Conservation (phyloP, 345 rosid species). For the Boechera retrofracta region DNA sequence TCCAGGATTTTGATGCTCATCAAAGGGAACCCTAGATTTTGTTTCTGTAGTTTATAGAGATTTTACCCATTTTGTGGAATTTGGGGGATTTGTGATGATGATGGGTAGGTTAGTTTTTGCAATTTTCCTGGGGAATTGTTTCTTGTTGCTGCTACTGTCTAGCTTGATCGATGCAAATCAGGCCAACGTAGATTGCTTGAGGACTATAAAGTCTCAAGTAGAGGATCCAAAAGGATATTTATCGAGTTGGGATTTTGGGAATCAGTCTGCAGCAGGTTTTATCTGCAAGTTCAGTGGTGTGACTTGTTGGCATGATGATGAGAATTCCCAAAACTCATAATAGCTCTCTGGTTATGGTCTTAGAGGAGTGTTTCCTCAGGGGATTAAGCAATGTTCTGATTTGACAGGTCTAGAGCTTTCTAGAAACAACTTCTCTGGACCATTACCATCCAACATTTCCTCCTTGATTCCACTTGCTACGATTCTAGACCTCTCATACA, state of each 20-base stretch:
- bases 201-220: conserved; percentile 44
- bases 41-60: conserved; percentile 7
- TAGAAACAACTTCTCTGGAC: conserved; percentile 63
- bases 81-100: conserved; percentile 37
- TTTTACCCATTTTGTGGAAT: conserved; percentile 36
- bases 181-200: conserved; percentile 63
- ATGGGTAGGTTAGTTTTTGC: conserved; percentile 36
- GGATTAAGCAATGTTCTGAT: conserved; percentile 53
- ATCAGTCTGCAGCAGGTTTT: conserved; percentile 56
- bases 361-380: conserved; percentile 67
- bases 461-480: conserved; percentile 37
- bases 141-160: conserved; percentile 52
- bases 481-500: conserved; percentile 67
- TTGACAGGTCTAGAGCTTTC: conserved; percentile 83
- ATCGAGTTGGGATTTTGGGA: conserved; percentile 65
- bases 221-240: conserved; percentile 59
- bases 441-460: conserved; percentile 57
- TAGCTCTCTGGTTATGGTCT: conserved; percentile 73
- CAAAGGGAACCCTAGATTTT: conserved; percentile 23
- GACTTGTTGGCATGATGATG: conserved; percentile 94
- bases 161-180: conserved; percentile 48
- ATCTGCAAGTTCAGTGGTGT: conserved; percentile 82
- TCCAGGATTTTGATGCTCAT: conserved; percentile 43
- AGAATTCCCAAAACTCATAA: too few species aligned
- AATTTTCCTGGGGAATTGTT: conserved; percentile 34